These are phyloP conservation scores for Aquilaria sinensis DNA, from an alignment of 345 rosid genomes.

Conservation along the genomic window DNA sequence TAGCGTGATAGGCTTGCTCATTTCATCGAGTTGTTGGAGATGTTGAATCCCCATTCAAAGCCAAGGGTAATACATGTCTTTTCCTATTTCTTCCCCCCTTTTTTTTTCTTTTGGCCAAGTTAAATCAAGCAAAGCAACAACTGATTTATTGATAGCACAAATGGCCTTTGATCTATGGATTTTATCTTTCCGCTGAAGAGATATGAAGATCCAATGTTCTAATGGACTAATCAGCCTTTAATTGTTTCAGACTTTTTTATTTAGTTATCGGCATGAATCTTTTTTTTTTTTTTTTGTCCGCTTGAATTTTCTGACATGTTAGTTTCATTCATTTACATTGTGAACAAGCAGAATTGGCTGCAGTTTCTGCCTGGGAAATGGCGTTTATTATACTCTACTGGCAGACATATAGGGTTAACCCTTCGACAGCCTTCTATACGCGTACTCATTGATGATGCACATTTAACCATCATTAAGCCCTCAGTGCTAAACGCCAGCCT, in stretches of 20 bases:
- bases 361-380: slow-evolving; percentile 87
- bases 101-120: neutral
- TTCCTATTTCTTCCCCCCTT: slow-evolving; percentile 1
- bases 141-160: too few relatives aligned
- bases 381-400: slow-evolving; percentile 79
- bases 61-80: slow-evolving; percentile 42
- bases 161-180: too few relatives aligned
- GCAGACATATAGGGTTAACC: slow-evolving; percentile 85
- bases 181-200: too few relatives aligned
- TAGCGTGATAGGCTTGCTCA: slow-evolving; percentile 81
- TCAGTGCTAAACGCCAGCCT: slow-evolving; percentile 32
- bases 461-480: slow-evolving; percentile 44
- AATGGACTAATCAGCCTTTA: too few relatives aligned
- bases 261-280: neutral
- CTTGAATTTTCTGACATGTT: neutral
- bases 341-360: slow-evolving; percentile 58
- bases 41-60: slow-evolving; percentile 81
- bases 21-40: slow-evolving; percentile 87
- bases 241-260: neutral
- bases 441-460: slow-evolving; percentile 57
- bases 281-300: neutral
- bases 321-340: slow-evolving; percentile 6
- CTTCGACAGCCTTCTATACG: slow-evolving; percentile 79
- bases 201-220: too few relatives aligned
- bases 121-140: too few relatives aligned